Evolutionary conservation across 1,284 basidiomycete species (phyloP).

Genomic region (Irpex lacteus): DNA sequence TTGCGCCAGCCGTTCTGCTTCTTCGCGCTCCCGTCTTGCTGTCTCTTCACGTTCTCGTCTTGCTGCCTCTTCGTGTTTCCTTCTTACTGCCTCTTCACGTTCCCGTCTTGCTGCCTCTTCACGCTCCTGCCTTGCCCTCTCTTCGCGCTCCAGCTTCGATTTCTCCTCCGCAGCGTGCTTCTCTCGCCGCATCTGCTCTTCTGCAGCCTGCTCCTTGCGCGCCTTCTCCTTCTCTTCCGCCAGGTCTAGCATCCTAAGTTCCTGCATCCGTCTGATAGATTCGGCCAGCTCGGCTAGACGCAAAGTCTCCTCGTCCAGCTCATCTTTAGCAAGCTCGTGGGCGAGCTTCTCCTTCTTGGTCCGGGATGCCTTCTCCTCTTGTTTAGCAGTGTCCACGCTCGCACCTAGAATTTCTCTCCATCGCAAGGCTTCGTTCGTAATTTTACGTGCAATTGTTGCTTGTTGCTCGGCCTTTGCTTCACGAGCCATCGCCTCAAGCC

Average conservation of each 20-base stretch:
- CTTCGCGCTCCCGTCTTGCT: background rate
- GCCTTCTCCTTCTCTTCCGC: too few relatives aligned
- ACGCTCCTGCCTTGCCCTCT: background rate
- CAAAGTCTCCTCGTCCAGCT: background rate
- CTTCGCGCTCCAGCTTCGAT: background rate
- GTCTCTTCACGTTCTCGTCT: background rate
- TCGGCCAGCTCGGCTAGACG: background rate
- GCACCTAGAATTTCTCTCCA: background rate
- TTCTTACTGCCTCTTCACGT: background rate
- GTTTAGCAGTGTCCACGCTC: background rate
- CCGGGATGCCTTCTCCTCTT: background rate
- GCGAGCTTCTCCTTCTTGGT: background rate
- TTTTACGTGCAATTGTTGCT: background rate
- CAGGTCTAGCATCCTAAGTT: background rate
- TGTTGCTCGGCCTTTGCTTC: background rate
- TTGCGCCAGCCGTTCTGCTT: background rate
- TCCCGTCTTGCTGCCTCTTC: background rate
- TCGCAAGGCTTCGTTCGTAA: background rate
- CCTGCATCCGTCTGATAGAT: background rate
- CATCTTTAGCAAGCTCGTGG: background rate
- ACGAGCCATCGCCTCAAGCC: background rate
- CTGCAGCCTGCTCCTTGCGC: too few relatives aligned
- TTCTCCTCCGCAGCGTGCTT: background rate
- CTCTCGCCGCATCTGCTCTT: too few relatives aligned
- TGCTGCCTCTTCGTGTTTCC: too few relatives aligned